phyloP scores from a whole-genome alignment of 805 yeast genomes.

The Metschnikowia bowlesiae region DNA sequence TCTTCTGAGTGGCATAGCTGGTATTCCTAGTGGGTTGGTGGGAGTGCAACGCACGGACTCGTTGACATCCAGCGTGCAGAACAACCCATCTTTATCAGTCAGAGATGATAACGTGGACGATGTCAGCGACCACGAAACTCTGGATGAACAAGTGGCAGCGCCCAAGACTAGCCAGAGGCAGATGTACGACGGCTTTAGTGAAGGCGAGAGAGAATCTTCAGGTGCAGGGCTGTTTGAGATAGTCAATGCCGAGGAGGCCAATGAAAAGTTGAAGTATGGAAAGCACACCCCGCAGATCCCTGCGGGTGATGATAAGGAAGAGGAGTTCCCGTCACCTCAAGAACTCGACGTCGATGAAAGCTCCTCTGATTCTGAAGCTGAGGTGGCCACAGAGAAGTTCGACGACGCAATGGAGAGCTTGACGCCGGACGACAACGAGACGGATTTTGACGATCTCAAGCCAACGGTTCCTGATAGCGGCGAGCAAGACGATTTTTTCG shows the following conservation, averaged over 20 bases:
- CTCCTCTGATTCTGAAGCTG: constrained; percentile 36
- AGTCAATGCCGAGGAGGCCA: constrained; percentile 48
- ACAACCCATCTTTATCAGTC: constrained; percentile 87
- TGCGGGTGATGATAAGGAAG: constrained; percentile 17
- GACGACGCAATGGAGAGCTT: constrained; percentile 36
- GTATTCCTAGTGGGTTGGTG: constrained; percentile 41
- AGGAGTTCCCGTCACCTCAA: constrained; percentile 61
- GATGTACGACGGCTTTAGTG: constrained; percentile 20
- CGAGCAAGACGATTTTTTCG: constrained; percentile 27
- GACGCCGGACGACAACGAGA: constrained; percentile 17
- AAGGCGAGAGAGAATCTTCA: constrained; percentile 38
- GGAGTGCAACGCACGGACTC: constrained; percentile 67
- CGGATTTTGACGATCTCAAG: constrained; percentile 36
- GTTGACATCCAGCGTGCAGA: constrained; percentile 84
- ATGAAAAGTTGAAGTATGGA: not conserved
- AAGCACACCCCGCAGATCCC: not conserved
- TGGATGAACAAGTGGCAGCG: constrained; percentile 18
- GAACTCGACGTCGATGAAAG: constrained; percentile 53
- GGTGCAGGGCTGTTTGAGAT: constrained; percentile 53
- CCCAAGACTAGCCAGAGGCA: constrained; percentile 4
- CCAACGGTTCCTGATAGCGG: constrained; percentile 21
- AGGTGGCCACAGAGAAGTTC: constrained; percentile 20
- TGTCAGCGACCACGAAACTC: constrained; percentile 40
- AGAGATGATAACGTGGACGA: constrained; percentile 61
- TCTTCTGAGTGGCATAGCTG: constrained; percentile 37